Evolutionary conservation across 768 basidiomycete genomes (phyloP), one percentile per base, ranked within the genome.

Genomic region (Gloeopeniophorella convolvens): DNA sequence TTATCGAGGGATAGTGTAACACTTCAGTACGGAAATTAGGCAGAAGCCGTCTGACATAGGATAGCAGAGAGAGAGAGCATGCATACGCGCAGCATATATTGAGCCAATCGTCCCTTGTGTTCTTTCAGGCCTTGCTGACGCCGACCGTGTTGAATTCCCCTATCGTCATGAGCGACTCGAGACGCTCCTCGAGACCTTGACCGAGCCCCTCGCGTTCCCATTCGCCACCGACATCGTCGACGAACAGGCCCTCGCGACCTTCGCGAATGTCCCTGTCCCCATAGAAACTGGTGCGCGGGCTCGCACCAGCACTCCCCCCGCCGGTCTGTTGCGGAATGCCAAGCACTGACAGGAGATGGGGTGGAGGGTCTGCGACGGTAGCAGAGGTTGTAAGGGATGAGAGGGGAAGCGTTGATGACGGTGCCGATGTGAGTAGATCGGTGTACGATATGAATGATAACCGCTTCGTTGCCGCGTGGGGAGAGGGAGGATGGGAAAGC

Each of bases 391-490:
- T 90, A 45, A 92, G 75, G 3, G 80, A 78, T 0, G 81, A 80
- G 3, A 95, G 76, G 1, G 89, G 77, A 34, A 83, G 75, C 11
- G 81, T 80, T 9, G 83, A 74, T 0, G 82, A 72, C 0, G 92
- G 92, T 0, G 88, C 80, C 0, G 83, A 85, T 0, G 84, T 71
- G 34, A 94, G 78, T 2, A 94, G 75, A 65, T 94, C 91, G 23
- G 83, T 78, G 65, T 93, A 93, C 3, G 89, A 87, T 68, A 94
- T 78, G 73, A 93, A 95, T 0, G 89, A 92, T 10, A 91, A 78
- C 2, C 89, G 83, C 59, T 91, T 89, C 24, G 71, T 70, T 2
- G 73, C 65, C 1, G 55, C 55, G 45, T 74, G 59, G 42, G 50
- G 70, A 1, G 73, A 70, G 5, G 80, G 75, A 10, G 78, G 78